Percentiles rank a stretch among this genome's conserved stretches.
These are phyloP conservation scores for Sequoiadendron giganteum DNA, from an alignment of 75 land plant species.

Conservation along the genomic window DNA sequence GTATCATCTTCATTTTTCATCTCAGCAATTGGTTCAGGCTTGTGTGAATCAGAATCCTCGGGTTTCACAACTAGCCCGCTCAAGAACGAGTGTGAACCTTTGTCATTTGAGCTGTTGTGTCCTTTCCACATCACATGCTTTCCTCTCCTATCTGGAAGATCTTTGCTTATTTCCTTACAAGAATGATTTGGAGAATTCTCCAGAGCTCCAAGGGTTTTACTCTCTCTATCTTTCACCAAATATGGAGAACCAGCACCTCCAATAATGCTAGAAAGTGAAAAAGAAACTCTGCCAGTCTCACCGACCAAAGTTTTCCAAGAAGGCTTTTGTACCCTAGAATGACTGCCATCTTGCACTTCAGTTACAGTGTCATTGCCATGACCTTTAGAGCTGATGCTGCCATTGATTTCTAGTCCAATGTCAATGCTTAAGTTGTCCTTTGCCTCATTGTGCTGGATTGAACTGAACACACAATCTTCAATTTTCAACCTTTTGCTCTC, in stretches of 20 bases:
- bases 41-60: not conserved
- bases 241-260: not conserved
- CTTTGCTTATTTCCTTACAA: not conserved
- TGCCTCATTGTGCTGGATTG: conserved; percentile 4
- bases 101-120: not conserved
- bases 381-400: not conserved
- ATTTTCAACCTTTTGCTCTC: not conserved
- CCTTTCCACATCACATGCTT: not conserved
- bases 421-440: not conserved
- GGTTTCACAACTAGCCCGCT: not conserved
- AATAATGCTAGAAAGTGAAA: conserved; percentile 22
- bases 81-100: not conserved
- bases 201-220: not conserved
- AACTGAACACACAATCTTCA: not conserved
- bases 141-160: not conserved
- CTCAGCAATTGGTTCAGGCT: not conserved
- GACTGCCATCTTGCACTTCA: not conserved
- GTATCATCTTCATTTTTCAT: not conserved
- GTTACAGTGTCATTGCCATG: not conserved
- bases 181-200: not conserved
- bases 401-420: not conserved
- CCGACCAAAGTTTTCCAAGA: conserved; percentile 43
- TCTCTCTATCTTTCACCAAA: not conserved
- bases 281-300: conserved; percentile 14
- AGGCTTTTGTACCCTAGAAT: conserved; percentile 37